A percentile compares a stretch with the other conserved stretches of the same genome.
Evolutionary conservation across 495 filamentous ascomycete species (phyloP).

Genomic region (Penicillium pulvis): DNA sequence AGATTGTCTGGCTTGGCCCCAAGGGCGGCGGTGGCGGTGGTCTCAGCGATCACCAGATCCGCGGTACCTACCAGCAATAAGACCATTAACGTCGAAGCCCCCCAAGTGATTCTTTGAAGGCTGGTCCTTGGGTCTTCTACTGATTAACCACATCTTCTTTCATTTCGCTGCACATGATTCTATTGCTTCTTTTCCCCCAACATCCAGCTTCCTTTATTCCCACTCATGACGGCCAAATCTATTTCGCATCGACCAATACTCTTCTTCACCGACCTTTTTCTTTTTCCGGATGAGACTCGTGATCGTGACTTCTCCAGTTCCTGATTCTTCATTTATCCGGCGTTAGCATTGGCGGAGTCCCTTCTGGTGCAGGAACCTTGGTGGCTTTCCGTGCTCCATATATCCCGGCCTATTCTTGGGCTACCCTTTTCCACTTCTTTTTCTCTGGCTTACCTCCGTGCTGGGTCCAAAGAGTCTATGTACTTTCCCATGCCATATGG

Average conservation of each 20-base stretch:
- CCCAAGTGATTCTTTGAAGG: slow-evolving; percentile 23
- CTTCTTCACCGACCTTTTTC: slow-evolving; percentile 14
- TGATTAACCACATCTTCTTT: slow-evolving; percentile 12
- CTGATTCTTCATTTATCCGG: slow-evolving; percentile 34
- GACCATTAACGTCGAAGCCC: slow-evolving; percentile 6
- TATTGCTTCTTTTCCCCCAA: slow-evolving; percentile 13
- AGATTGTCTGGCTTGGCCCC: slow-evolving; percentile 53
- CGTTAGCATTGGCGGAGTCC: slow-evolving; percentile 38
- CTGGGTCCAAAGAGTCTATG: not conserved
- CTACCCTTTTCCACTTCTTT: slow-evolving; percentile 8
- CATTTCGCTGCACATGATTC: slow-evolving; percentile 46
- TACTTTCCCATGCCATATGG: slow-evolving; percentile 6
- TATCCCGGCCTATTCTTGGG: slow-evolving; percentile 25
- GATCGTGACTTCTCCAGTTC: slow-evolving; percentile 30
- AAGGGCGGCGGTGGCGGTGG: slow-evolving; percentile 47
- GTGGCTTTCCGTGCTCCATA: slow-evolving; percentile 28
- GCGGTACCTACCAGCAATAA: slow-evolving; percentile 34
- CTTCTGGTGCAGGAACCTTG: slow-evolving; percentile 28
- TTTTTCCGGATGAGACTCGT: slow-evolving; percentile 28
- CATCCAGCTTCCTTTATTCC: slow-evolving; percentile 18
- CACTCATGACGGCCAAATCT: slow-evolving; percentile 27
- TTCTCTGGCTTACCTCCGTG: slow-evolving; percentile 5
- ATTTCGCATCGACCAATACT: slow-evolving; percentile 21
- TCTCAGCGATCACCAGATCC: slow-evolving; percentile 33
- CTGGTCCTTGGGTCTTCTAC: slow-evolving; percentile 29